Conservation (phyloP, 495 filamentous ascomycete species). For the Peziza echinospora region DNA sequence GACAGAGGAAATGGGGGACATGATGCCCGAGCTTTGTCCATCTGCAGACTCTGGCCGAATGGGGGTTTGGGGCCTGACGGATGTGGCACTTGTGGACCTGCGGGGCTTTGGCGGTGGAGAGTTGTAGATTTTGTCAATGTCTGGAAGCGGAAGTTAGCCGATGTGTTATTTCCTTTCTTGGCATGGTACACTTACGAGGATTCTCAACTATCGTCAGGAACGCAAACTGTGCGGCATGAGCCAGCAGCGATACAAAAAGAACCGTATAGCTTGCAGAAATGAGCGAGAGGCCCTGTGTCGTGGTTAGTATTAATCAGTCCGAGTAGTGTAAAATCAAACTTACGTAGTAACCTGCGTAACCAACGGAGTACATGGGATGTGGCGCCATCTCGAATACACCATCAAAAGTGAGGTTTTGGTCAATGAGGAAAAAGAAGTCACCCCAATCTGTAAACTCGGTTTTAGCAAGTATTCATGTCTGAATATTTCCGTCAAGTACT, state of each 20-base stretch:
- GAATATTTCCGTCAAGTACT: constrained; percentile 5
- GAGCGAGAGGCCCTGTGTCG: constrained; percentile 80
- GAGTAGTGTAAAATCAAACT: constrained; percentile 4
- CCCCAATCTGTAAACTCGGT: constrained; percentile 46
- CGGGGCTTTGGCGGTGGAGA: constrained; percentile 46
- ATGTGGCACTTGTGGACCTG: constrained; percentile 8
- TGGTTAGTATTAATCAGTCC: too few species aligned
- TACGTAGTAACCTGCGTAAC: constrained; percentile 82
- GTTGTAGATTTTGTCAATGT: constrained; percentile 97
- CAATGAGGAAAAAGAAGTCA: constrained; percentile 96
- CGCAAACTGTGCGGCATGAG: constrained; percentile 82
- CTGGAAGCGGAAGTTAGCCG: neutral
- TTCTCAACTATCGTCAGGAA: constrained; percentile 84
- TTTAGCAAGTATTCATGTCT: constrained; percentile 4
- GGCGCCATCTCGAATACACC: constrained; percentile 98
- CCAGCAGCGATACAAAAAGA: constrained; percentile 82
- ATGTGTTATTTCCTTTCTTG: neutral
- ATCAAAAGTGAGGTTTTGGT: constrained; percentile 93
- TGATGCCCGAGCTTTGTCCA: constrained; percentile 2
- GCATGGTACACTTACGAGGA: constrained; percentile 27
- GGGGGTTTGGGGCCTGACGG: too few species aligned
- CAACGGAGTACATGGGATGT: constrained; percentile 98
- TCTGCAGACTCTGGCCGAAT: constrained; percentile 4
- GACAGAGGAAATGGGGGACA: constrained; percentile 4
- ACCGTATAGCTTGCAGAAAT: constrained; percentile 97